phyloP scores from a whole-genome alignment of 257 asterid genomes.

The Solanum infundibuliforme region DNA sequence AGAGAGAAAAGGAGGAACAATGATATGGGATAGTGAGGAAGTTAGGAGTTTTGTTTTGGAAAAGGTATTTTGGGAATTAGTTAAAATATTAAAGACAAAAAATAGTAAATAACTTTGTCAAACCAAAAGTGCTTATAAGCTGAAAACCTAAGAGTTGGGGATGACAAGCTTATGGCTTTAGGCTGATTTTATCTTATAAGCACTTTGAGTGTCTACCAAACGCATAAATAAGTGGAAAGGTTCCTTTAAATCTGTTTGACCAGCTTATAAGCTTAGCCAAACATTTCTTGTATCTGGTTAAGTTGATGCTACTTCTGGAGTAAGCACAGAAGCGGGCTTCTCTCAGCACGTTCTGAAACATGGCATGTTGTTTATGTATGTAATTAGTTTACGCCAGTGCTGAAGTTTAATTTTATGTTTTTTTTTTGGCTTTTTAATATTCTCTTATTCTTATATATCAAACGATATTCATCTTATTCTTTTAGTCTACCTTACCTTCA shows the following conservation, averaged over 20 bases:
- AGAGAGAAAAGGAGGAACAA: neutral
- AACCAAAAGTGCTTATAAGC: neutral
- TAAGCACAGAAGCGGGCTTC: neutral
- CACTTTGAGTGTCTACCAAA: neutral
- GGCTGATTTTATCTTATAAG: neutral
- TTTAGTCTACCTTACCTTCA: constrained; percentile 22
- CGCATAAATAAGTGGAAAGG: neutral
- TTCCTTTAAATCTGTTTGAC: neutral
- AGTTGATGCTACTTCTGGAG: neutral
- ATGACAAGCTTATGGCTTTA: neutral
- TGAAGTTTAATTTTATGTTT: neutral
- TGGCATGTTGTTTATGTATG: neutral
- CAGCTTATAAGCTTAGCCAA: neutral
- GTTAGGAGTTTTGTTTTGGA: neutral
- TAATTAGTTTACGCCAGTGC: neutral
- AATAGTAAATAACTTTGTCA: neutral
- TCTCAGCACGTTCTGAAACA: neutral
- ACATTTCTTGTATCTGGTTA: neutral
- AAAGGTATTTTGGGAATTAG: neutral
- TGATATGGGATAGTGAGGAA: neutral
- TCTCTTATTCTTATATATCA: neutral
- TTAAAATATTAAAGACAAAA: neutral
- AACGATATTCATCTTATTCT: neutral
- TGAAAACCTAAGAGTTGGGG: neutral
- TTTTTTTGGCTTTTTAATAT: neutral